A percentile compares a stretch with the other conserved stretches of the same genome.
Evolutionary conservation across 495 filamentous ascomycete species (phyloP).

Genomic region (Aeminium ludgeri): DNA sequence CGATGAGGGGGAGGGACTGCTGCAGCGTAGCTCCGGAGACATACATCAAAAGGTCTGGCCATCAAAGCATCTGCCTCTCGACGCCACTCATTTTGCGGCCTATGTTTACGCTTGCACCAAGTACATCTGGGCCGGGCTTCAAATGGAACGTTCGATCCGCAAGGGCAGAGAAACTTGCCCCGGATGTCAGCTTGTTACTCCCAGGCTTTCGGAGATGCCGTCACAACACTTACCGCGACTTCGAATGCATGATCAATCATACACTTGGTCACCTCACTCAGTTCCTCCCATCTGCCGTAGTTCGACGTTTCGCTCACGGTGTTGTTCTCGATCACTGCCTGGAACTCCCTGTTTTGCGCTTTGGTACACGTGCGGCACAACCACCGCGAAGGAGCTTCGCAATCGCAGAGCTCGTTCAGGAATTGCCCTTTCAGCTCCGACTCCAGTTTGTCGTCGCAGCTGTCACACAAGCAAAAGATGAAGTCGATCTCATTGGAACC

Average conservation of each 20-base stretch:
- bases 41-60: not conserved
- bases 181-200: not conserved
- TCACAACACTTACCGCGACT: not conserved
- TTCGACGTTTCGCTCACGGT: not conserved
- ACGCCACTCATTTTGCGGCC: not conserved
- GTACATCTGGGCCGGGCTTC: slow-evolving; percentile 2
- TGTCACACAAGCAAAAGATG: slow-evolving; percentile 1
- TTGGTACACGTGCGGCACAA: slow-evolving; percentile 1
- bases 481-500: not conserved
- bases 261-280: not conserved
- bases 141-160: not conserved
- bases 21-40: too few species aligned
- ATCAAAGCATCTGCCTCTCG: not conserved
- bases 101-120: slow-evolving; percentile 2
- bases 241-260: not conserved
- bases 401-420: slow-evolving; percentile 7
- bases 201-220: not conserved
- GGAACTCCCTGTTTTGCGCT: not conserved
- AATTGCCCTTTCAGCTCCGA: not conserved
- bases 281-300: not conserved
- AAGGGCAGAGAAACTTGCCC: slow-evolving; percentile 3
- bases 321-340: not conserved
- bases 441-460: slow-evolving; percentile 1
- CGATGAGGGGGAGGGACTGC: too few species aligned
- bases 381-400: slow-evolving; percentile 3